Base-by-base conservation (phyloP, 768 basidiomycete species). In the Boletellus ananiceps region DNA sequence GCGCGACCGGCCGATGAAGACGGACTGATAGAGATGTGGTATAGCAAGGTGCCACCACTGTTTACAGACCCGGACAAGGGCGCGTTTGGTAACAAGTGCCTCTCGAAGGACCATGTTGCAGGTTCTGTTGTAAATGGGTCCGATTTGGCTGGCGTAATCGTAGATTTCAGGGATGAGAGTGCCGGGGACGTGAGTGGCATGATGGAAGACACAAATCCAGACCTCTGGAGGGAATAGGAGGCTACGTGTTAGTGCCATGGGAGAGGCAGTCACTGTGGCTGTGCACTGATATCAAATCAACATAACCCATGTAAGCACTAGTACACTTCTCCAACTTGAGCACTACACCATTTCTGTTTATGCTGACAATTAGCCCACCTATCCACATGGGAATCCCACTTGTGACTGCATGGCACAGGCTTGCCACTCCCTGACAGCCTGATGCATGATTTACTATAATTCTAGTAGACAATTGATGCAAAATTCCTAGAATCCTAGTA, bases 31-130 rank as follows among this genome's bases (percentile, higher is more conserved):
- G 33, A 66, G 64, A 35, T 36, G 49, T 3, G 55, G 56, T 12
- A 46, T 35, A 19, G 66, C 60, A 27, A 68, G 44, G 37, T 61
- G 49, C 55, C 57, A 63, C 65, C 65, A 66, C 44, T 50, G 57
- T 40, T 41, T 66, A 51, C 62, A 68, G 33, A 66, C 66, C 7
- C 59, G 57, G 2, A 68, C 66, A 21, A 66, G 51, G 33, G 54
- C 46, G 8, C 57, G 55, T 29, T 63, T 61, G 18, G 64, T 68
- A 39, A 66, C 4, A 23, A 67, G 55, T 6, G 61, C 50, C 5
- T 41, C 40, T 25, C 64, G 46, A 3, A 63, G 40, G 23, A 41
- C 50, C 6, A 29, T 13, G 27, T 34, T 36, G 33, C 40, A 51
- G 5, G 37, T 13, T 16, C 16, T 56, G 19, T 43, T 44, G 44